Evolutionary conservation across 495 filamentous ascomycete genomes (phyloP).

Genomic region (Hamigera avellanea): DNA sequence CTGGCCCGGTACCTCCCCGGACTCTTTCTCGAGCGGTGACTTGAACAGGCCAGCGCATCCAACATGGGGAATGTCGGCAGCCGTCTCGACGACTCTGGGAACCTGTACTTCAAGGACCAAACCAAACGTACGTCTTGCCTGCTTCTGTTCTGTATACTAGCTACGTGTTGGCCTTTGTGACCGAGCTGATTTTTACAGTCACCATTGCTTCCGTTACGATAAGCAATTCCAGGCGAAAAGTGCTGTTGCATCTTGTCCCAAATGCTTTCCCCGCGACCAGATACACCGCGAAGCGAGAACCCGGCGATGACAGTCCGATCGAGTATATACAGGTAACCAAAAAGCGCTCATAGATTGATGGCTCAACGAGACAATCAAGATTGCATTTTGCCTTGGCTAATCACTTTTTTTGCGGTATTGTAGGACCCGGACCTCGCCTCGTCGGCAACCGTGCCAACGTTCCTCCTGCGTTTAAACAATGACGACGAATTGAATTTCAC

Average conservation of each 20-base stretch:
- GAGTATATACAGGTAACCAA: slow-evolving; percentile 81
- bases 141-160: too few relatives aligned
- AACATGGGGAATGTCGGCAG: slow-evolving; percentile 90
- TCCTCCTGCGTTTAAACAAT: slow-evolving; percentile 77
- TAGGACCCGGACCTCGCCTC: slow-evolving; percentile 70
- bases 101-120: slow-evolving; percentile 82
- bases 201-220: slow-evolving; percentile 72
- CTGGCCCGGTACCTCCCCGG: slow-evolving; percentile 20
- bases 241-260: slow-evolving; percentile 67
- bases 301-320: slow-evolving; percentile 60
- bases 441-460: slow-evolving; percentile 46
- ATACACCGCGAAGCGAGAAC: slow-evolving; percentile 63
- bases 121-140: slow-evolving; percentile 54
- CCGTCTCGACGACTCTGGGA: slow-evolving; percentile 74
- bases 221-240: slow-evolving; percentile 61
- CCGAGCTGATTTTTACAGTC: slow-evolving; percentile 40
- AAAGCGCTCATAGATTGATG: background rate
- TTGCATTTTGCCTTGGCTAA: background rate
- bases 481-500: slow-evolving; percentile 86
- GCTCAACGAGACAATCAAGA: background rate
- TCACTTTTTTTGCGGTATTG: background rate
- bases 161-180: slow-evolving; percentile 4
- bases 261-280: slow-evolving; percentile 81
- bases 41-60: slow-evolving; percentile 12
- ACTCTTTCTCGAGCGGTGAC: slow-evolving; percentile 21